Percentiles rank a stretch among this genome's conserved stretches.
Conservation (phyloP, 2,329 filamentous ascomycete species). For the Ambrosiella cleistominuta region DNA sequence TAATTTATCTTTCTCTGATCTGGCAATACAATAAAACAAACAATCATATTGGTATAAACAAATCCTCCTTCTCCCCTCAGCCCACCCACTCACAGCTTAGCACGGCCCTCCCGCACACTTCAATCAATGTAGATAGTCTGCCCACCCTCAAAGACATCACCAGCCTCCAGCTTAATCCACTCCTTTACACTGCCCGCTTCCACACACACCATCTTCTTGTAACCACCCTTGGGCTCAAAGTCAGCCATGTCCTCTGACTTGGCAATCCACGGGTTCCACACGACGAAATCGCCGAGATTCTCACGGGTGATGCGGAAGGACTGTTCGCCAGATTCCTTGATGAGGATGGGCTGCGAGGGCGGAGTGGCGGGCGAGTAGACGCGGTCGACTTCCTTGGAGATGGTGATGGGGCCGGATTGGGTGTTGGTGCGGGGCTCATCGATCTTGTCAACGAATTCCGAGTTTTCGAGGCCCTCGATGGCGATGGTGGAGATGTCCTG, state of each 20-base stretch:
- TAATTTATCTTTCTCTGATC: neutral
- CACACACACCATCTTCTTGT: slow-evolving; percentile 84
- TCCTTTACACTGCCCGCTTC: slow-evolving; percentile 71
- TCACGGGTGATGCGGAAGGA: slow-evolving; percentile 63
- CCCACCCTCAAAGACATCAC: slow-evolving; percentile 47
- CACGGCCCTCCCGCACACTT: neutral
- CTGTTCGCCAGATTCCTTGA: slow-evolving; percentile 45
- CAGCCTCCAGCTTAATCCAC: slow-evolving; percentile 73
- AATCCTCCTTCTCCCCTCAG: neutral
- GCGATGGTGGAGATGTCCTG: slow-evolving; percentile 63
- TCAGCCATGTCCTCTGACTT: slow-evolving; percentile 70
- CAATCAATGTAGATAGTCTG: slow-evolving; percentile 29
- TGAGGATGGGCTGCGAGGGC: slow-evolving; percentile 37
- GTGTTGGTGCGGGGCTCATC: slow-evolving; percentile 46
- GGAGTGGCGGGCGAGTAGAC: slow-evolving; percentile 60
- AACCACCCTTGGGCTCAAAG: slow-evolving; percentile 77
- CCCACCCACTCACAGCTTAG: neutral
- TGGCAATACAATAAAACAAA: neutral
- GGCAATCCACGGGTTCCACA: slow-evolving; percentile 93
- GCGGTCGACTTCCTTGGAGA: slow-evolving; percentile 70
- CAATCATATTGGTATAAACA: neutral
- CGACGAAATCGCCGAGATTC: slow-evolving; percentile 71
- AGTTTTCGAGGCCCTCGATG: slow-evolving; percentile 58
- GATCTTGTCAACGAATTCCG: slow-evolving; percentile 73
- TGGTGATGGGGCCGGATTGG: slow-evolving; percentile 44